A percentile compares a stretch with the other conserved stretches of the same genome.
Conservation (phyloP, 2,329 filamentous ascomycete genomes). For the Clarireedia monteithiana region DNA sequence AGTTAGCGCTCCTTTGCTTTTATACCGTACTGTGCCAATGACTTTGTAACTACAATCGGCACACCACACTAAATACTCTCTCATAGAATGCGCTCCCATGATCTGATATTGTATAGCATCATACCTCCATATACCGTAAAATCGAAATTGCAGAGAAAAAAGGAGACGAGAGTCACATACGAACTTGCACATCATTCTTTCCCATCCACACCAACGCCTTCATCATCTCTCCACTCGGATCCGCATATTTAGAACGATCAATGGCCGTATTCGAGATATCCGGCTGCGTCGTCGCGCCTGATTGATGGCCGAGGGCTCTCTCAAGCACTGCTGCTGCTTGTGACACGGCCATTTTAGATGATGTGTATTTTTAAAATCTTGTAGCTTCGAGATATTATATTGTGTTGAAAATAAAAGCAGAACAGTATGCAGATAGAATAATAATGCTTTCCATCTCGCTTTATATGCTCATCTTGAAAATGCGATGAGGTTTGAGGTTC, state of each 20-base stretch:
- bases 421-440: no score
- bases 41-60: not conserved
- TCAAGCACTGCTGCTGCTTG: slow-evolving; percentile 63
- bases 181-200: slow-evolving; percentile 68
- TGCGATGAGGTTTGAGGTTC: no score
- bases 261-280: slow-evolving; percentile 58
- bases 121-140: not conserved
- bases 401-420: no score
- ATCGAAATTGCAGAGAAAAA: not conserved
- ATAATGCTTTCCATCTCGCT: no score
- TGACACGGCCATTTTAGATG: no score
- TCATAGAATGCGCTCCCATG: no score
- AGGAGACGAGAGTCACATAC: slow-evolving; percentile 30
- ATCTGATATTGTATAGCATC: not conserved
- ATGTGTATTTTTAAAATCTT: no score
- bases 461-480: no score
- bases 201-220: slow-evolving; percentile 76
- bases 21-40: not conserved
- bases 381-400: no score
- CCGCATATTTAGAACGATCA: slow-evolving; percentile 42
- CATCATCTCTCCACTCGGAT: slow-evolving; percentile 55
- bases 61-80: no score
- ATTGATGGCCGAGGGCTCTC: slow-evolving; percentile 58
- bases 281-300: slow-evolving; percentile 57
- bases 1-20: not conserved